Evolutionary conservation across 148 eudicot species (phyloP), one percentile per base, ranked within the genome.

Genomic region (Spergularia marina): DNA sequence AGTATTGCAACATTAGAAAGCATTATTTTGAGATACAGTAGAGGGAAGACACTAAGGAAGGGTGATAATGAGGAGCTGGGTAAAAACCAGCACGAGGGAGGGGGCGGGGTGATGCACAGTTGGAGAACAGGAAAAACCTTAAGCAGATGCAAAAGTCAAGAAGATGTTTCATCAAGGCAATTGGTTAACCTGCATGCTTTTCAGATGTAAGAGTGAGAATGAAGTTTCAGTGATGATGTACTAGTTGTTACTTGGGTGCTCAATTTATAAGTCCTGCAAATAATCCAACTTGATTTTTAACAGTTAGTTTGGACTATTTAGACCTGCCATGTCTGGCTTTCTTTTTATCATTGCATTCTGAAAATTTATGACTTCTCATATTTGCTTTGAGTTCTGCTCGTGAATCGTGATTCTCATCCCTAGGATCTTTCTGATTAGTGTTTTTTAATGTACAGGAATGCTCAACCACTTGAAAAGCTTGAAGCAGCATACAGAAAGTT

Each of bases 401-500:
- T 73, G 53, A 55, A 4, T 1, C 49, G 12, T 73, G 53, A 55
- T n/a, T 41, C 8, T 15, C 73, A 62, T 5, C 67, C n/a, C 54
- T 8, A 53, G 34, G 21, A 47, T 73, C 7, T 58, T 63, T 69
- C 62, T 77, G 67, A 59, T 16, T 8, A 53, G 51, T 18, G 16
- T 9, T 53, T 59, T 74, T 17, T 20, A 14, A 65, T 81, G 76
- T 36, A 23, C 65, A 90, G 94, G 79, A 74, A 86, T 85, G 90
- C 90, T 72, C 85, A 88, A 56, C 90, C 91, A 44, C 71, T 36
- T 20, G 88, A 83, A 61, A 86, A 86, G 71, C 63, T 90, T 75
- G 85, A 83, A 79, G 83, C 85, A 65, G 87, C 91, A 58, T 90
- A 82, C 82, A 85, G 81, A 79, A 90, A 88, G 60, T 90, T 90